These are phyloP conservation scores for Setomelanomma holmii DNA, from an alignment of 2,329 filamentous ascomycete species.

Conservation along the genomic window DNA sequence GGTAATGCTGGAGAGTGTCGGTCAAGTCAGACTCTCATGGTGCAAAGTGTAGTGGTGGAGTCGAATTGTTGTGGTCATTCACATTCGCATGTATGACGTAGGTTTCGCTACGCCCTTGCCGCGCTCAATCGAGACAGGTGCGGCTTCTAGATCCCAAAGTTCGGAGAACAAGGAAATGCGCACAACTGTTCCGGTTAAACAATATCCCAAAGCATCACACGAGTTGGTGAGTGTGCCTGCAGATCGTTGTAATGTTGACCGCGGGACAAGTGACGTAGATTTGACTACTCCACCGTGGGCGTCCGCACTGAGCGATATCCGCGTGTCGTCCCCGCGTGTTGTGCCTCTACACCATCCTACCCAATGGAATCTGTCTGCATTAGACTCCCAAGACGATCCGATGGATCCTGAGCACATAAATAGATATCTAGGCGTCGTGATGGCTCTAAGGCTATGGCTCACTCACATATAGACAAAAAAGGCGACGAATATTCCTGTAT, in stretches of 20 bases:
- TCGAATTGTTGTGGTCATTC: not conserved
- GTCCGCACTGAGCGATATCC: too few species aligned
- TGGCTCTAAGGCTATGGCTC: too few species aligned
- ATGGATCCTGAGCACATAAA: too few species aligned
- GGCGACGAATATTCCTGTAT: too few species aligned
- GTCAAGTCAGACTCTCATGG: not conserved
- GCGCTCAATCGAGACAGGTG: constrained; percentile 10
- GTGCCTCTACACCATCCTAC: too few species aligned
- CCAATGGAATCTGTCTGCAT: too few species aligned
- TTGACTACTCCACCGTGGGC: not conserved
- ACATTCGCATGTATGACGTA: constrained; percentile 16
- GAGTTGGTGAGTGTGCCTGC: not conserved
- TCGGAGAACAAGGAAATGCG: not conserved
- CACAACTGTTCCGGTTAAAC: not conserved
- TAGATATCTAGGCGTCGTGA: too few species aligned
- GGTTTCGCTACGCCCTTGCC: constrained; percentile 3
- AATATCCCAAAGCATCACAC: not conserved
- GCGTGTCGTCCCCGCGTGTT: too few species aligned
- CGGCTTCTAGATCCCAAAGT: not conserved
- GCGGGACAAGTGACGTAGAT: not conserved
- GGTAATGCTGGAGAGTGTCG: not conserved
- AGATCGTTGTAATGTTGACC: not conserved
- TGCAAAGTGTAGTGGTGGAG: not conserved
- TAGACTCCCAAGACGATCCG: too few species aligned
- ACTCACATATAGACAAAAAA: too few species aligned